Conservation (phyloP, 495 filamentous ascomycete species). For the Talaromyces wortmannii region DNA sequence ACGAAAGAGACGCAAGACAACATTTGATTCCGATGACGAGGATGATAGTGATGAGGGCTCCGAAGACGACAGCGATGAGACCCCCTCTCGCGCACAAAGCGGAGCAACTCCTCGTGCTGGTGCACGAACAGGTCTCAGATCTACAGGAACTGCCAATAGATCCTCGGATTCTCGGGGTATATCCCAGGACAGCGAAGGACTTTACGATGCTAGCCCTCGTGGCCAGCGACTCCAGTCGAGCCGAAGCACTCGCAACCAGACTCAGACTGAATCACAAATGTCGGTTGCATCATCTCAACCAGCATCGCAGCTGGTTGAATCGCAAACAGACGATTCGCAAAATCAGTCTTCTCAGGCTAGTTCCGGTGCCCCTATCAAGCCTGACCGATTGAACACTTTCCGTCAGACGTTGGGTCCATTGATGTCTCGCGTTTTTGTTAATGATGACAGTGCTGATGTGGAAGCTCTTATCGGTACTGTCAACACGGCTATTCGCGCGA, state of each 20-base stretch:
- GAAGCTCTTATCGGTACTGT: slow-evolving; percentile 71
- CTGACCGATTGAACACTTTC: slow-evolving; percentile 65
- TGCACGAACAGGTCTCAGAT: slow-evolving; percentile 23
- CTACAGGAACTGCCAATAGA: slow-evolving; percentile 33
- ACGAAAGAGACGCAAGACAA: slow-evolving; percentile 58
- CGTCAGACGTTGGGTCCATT: slow-evolving; percentile 71
- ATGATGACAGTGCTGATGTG: slow-evolving; percentile 69
- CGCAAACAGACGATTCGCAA: slow-evolving; percentile 43
- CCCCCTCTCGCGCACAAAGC: slow-evolving; percentile 24
- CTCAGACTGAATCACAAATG: slow-evolving; percentile 50
- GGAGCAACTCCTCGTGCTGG: slow-evolving; percentile 23
- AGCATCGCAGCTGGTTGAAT: slow-evolving; percentile 56
- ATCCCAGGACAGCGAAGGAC: slow-evolving; percentile 44
- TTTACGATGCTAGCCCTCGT: slow-evolving; percentile 51
- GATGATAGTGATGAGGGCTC: slow-evolving; percentile 33
- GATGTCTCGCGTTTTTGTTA: slow-evolving; percentile 67
- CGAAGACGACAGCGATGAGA: slow-evolving; percentile 29
- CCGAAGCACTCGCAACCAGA: slow-evolving; percentile 27
- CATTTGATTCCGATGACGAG: slow-evolving; percentile 35
- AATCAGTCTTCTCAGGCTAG: slow-evolving; percentile 27
- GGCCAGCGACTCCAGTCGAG: slow-evolving; percentile 38
- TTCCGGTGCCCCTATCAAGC: slow-evolving; percentile 43
- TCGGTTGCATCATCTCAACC: slow-evolving; percentile 61
- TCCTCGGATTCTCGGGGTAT: slow-evolving; percentile 28
- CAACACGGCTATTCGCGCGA: slow-evolving; percentile 55